Percentiles rank a stretch among this genome's conserved stretches.
Evolutionary conservation across 495 filamentous ascomycete genomes (phyloP).

Genomic region (Hapsidospora chrysogenum): DNA sequence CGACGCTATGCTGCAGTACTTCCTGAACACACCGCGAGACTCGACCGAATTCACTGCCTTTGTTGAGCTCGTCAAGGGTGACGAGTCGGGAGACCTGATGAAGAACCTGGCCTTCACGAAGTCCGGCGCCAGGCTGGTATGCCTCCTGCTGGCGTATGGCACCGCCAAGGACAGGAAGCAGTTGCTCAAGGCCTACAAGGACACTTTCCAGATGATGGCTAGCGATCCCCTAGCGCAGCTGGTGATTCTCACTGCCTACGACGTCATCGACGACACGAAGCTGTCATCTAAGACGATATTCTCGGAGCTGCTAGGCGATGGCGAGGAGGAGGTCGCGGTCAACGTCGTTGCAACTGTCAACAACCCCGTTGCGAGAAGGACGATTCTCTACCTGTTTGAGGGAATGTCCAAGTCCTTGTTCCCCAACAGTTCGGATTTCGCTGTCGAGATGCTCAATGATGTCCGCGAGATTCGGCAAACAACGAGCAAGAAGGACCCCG

Average conservation of each 20-base stretch:
- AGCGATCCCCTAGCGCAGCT: conserved; percentile 63
- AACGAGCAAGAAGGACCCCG: conserved; percentile 83
- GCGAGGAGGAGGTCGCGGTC: conserved; percentile 37
- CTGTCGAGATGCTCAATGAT: conserved; percentile 51
- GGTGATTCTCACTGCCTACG: conserved; percentile 67
- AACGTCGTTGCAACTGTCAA: conserved; percentile 47
- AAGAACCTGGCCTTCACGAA: conserved; percentile 94
- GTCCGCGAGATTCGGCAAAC: conserved; percentile 57
- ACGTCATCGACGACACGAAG: conserved; percentile 87
- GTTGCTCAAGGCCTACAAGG: conserved; percentile 72
- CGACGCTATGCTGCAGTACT: conserved; percentile 95
- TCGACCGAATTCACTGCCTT: conserved; percentile 72
- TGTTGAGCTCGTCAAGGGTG: conserved; percentile 75
- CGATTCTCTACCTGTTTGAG: conserved; percentile 71
- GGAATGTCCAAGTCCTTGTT: conserved; percentile 57
- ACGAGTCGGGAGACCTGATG: conserved; percentile 72
- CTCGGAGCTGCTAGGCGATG: conserved; percentile 59
- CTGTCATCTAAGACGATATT: conserved; percentile 74
- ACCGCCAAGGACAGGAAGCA: conserved; percentile 85
- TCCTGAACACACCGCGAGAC: conserved; percentile 57
- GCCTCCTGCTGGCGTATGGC: conserved; percentile 62
- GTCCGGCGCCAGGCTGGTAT: conserved; percentile 69
- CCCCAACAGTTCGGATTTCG: conserved; percentile 33
- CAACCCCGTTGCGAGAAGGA: conserved; percentile 56
- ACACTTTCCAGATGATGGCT: conserved; percentile 66